Evolutionary conservation across 148 eudicot genomes (phyloP), one percentile per base, ranked within the genome.

Genomic region (Limonium bicolor): DNA sequence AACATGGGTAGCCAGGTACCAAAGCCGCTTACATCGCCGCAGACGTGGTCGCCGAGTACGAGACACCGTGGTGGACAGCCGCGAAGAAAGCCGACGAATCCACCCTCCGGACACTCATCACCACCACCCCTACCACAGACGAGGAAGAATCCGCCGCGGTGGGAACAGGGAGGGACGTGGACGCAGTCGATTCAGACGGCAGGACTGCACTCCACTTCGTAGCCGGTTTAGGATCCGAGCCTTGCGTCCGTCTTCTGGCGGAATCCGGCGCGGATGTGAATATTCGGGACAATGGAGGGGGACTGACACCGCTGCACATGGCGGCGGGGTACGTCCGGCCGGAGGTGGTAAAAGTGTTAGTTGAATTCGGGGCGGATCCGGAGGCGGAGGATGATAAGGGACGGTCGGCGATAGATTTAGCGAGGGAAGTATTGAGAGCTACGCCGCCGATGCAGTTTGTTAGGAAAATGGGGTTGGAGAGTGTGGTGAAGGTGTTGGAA

Each of bases 1-100:
- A 0, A 90, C 95, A 1, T 90, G 99, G 99, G 82, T 80, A 66
- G 95, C 95, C 0, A 59, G n/a, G n/a, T n/a, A n/a, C n/a, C n/a
- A n/a, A n/a, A n/a, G n/a, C 87, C 24, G 42, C 69, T 26, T 70
- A 18, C 68, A 63, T 90, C 22, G 95, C 99, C 3, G 21, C 26
- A 4, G 99, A 90, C 60, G 87, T 84, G 3, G 66, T 90, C 1
- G 64, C 95, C 2, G 99, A 84, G 48, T 90, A 64, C 61, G 99
- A 90, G 9, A 38, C 82, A 11, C 82, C 95, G 23, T 90, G 99
- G 99, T 90, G 99, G 99, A 63, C 51, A 18, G 93, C 99, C 17
- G 85, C 88, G 18, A 84, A 75, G 54, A 90, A 90, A 26, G 84
- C 78, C 23, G 95, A 90, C 54, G 80, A 58, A 0, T 49, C 64